Evolutionary conservation across 2,329 filamentous ascomycete genomes (phyloP).

Genomic region (Neospermospora avenae): DNA sequence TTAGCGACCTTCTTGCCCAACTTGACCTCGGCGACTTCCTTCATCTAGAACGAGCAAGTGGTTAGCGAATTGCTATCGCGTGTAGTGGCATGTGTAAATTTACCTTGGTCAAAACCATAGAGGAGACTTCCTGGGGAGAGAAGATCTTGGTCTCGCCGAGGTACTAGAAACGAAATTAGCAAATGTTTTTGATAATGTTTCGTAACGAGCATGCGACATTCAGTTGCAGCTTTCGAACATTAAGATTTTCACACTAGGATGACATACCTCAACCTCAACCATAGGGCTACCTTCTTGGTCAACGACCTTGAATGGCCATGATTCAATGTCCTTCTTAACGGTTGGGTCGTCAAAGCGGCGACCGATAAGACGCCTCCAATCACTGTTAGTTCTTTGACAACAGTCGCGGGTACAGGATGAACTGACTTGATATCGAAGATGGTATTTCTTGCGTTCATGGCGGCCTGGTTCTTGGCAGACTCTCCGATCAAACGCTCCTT

Average conservation of each 20-base stretch:
- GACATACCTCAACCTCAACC: conserved; percentile 65
- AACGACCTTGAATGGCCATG: conserved; percentile 98
- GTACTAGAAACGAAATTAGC: conserved; percentile 57
- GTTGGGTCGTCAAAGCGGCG: conserved; percentile 91
- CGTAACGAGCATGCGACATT: too few species aligned
- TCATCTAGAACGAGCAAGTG: conserved; percentile 64
- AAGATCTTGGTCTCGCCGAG: conserved; percentile 92
- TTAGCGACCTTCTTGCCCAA: conserved; percentile 98
- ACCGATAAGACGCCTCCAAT: conserved; percentile 85
- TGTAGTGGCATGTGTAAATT: conserved; percentile 22
- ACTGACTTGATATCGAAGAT: conserved; percentile 98
- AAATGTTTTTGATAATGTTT: background rate
- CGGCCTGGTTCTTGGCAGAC: conserved; percentile 99
- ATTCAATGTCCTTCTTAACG: conserved; percentile 97
- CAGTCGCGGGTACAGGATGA: background rate
- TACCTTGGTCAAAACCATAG: conserved; percentile 98
- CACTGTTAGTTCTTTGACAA: conserved; percentile 13
- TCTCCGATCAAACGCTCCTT: conserved; percentile 99
- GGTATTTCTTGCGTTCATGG: conserved; percentile 98
- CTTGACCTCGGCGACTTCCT: conserved; percentile 98
- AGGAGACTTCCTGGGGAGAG: conserved; percentile 97
- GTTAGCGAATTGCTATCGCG: background rate
- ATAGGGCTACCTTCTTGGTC: conserved; percentile 85
- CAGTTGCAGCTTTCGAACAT: too few species aligned
- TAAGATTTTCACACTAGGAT: too few species aligned